Conservation (phyloP, 2,329 filamentous ascomycete genomes). For the Magnaporthales sp. region DNA sequence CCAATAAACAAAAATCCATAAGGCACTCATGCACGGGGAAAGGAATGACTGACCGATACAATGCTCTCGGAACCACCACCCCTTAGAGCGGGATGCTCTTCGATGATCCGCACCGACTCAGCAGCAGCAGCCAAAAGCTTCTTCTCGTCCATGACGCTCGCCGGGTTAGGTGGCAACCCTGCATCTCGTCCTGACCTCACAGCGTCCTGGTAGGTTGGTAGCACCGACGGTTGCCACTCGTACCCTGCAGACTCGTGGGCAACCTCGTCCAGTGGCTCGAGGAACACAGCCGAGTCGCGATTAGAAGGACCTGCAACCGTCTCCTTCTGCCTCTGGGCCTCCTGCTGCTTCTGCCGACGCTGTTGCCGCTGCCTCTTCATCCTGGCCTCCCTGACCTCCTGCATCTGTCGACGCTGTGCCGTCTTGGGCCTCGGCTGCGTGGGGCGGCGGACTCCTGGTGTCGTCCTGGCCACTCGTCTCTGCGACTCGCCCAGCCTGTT, state of each 20-base stretch:
- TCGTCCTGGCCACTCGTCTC: background rate
- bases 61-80: background rate
- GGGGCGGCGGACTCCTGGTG: background rate
- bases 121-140: background rate
- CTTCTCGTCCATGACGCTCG: background rate
- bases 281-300: background rate
- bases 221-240: background rate
- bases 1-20: background rate
- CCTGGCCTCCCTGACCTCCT: background rate
- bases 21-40: background rate
- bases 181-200: background rate
- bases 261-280: background rate
- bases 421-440: background rate
- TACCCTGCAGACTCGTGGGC: background rate
- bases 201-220: background rate
- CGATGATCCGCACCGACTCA: background rate
- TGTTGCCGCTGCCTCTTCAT: background rate
- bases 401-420: background rate
- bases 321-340: background rate
- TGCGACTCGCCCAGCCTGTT: background rate
- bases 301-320: background rate
- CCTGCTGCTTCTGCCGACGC: background rate
- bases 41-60: background rate
- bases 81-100: background rate
- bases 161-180: background rate